These are phyloP conservation scores for Emiliania huxleyi DNA, from an alignment of 78 protist species.

Conservation along the genomic window DNA sequence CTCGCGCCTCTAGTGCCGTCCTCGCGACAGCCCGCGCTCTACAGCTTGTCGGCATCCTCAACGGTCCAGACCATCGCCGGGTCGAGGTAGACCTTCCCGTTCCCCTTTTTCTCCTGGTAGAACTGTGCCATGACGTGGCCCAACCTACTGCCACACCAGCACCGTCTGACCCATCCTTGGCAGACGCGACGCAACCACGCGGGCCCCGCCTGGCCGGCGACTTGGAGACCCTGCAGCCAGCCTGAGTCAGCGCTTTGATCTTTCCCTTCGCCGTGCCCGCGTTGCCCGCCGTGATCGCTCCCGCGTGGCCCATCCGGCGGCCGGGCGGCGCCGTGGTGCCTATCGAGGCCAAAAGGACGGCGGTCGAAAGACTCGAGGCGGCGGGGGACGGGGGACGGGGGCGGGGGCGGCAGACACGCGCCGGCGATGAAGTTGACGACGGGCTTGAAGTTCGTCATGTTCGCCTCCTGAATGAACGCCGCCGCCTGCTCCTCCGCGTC, in stretches of 20 bases:
- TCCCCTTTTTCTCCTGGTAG: no score
- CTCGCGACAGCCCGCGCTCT: no score
- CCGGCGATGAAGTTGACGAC: slow-evolving; percentile 92
- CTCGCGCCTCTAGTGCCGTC: no score
- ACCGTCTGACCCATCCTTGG: no score
- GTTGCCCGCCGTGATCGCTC: slow-evolving; percentile 98
- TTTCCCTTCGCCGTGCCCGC: slow-evolving; percentile 94
- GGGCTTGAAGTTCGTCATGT: not conserved
- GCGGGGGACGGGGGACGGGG: no score
- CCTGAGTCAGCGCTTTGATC: slow-evolving; percentile 78
- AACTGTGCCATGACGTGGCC: no score
- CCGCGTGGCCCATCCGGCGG: slow-evolving; percentile 99
- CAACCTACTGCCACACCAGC: no score
- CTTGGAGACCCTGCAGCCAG: not conserved
- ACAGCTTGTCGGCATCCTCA: no score
- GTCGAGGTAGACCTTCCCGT: no score
- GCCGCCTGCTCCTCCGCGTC: slow-evolving; percentile 98
- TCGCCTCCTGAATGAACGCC: slow-evolving; percentile 71
- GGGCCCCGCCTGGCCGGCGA: slow-evolving; percentile 15
- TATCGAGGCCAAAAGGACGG: slow-evolving; percentile 54
- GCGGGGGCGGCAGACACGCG: no score
- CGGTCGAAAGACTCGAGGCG: not conserved
- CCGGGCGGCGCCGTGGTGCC: slow-evolving; percentile 98
- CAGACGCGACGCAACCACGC: no score
- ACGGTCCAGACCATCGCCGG: no score